Conservation (phyloP, 495 filamentous ascomycete genomes). For the Podospora sp. region DNA sequence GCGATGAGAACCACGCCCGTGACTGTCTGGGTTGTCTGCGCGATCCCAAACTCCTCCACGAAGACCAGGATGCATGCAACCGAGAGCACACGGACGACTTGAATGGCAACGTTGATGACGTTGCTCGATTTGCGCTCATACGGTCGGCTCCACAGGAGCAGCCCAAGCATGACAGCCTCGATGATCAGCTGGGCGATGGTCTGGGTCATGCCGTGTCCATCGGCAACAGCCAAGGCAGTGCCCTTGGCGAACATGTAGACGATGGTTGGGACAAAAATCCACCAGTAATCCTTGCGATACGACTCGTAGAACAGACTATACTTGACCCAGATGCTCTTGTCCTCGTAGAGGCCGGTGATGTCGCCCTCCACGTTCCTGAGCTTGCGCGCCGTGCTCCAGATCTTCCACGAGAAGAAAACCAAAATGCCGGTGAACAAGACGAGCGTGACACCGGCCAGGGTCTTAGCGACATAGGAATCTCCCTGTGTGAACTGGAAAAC, state of each 20-base stretch:
- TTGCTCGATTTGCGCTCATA: constrained; percentile 84
- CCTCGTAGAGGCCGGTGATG: constrained; percentile 71
- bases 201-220: constrained; percentile 85
- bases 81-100: constrained; percentile 90
- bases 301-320: constrained; percentile 98
- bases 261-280: constrained; percentile 90
- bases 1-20: constrained; percentile 85
- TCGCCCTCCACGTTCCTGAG: constrained; percentile 79
- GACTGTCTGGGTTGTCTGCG: constrained; percentile 93
- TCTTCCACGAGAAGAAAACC: constrained; percentile 77
- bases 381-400: constrained; percentile 72
- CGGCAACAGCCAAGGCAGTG: constrained; percentile 79
- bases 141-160: constrained; percentile 83
- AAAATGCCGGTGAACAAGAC: constrained; percentile 77
- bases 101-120: constrained; percentile 92
- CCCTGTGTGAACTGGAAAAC: constrained; percentile 92
- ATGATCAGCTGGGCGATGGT: constrained; percentile 76
- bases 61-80: constrained; percentile 89
- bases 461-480: constrained; percentile 94
- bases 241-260: constrained; percentile 92
- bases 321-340: constrained; percentile 89
- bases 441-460: constrained; percentile 81
- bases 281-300: constrained; percentile 93
- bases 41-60: constrained; percentile 87
- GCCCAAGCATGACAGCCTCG: constrained; percentile 67